Percentiles rank a stretch among this genome's conserved stretches.
These are phyloP conservation scores for Gilbertella persicaria DNA, from an alignment of 371 early-diverging fungal species.

Conservation along the genomic window DNA sequence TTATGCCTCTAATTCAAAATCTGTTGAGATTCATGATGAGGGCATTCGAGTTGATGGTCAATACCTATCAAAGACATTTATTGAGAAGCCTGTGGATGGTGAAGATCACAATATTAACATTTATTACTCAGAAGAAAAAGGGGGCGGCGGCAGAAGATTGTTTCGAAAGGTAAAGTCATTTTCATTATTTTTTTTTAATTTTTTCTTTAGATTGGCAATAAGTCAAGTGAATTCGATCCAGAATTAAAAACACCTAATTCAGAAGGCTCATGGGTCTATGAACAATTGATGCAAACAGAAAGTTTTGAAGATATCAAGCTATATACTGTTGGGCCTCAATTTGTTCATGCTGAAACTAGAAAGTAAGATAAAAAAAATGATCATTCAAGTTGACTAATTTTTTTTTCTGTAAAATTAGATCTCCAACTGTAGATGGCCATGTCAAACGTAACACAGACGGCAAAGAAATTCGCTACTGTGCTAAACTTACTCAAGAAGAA, in stretches of 20 bases:
- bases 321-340: conserved; percentile 91
- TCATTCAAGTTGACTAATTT: too few relatives aligned
- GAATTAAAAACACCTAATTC: conserved; percentile 64
- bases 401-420: conserved; percentile 45
- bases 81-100: conserved; percentile 96
- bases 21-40: conserved; percentile 46
- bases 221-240: conserved; percentile 91
- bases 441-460: conserved; percentile 96
- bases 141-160: conserved; percentile 91
- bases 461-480: conserved; percentile 94
- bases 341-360: conserved; percentile 97
- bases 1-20: conserved; percentile 28
- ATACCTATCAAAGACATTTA: conserved; percentile 89
- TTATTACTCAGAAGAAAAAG: conserved; percentile 83
- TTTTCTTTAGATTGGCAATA: conserved; percentile 77
- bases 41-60: conserved; percentile 74
- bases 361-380: conserved; percentile 59
- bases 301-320: conserved; percentile 97
- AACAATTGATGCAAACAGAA: conserved; percentile 92
- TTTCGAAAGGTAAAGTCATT: conserved; percentile 83
- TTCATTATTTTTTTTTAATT: background rate
- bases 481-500: conserved; percentile 82
- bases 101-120: conserved; percentile 98
- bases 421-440: conserved; percentile 97
- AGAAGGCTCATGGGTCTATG: conserved; percentile 93